A percentile compares a stretch with the other conserved stretches of the same genome.
These are phyloP conservation scores for Gynochthodes officinalis DNA, from an alignment of 257 asterid species.

Conservation along the genomic window DNA sequence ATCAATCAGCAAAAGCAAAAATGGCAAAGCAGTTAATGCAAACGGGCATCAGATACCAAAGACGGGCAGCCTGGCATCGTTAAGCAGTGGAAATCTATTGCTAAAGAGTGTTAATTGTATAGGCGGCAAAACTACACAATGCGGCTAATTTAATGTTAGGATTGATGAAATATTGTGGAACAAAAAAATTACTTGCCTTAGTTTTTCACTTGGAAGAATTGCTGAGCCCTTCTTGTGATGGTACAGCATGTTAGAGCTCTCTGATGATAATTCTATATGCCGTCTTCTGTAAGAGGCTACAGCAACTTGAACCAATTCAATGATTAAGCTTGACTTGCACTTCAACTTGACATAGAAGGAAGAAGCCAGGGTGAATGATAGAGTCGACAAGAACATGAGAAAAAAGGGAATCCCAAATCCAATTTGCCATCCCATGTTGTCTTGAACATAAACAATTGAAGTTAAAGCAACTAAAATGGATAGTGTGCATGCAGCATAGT, in stretches of 20 bases:
- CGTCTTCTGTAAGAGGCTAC: slow-evolving; percentile 61
- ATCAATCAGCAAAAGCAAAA: background rate
- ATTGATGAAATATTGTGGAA: background rate
- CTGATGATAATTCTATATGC: slow-evolving; percentile 17
- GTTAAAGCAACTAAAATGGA: slow-evolving; percentile 49
- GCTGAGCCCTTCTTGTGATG: slow-evolving; percentile 39
- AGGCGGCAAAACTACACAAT: too few species aligned
- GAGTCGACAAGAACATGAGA: slow-evolving; percentile 37
- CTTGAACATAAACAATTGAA: slow-evolving; percentile 69
- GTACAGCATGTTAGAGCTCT: slow-evolving; percentile 19
- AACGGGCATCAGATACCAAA: background rate
- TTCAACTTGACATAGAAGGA: slow-evolving; percentile 45
- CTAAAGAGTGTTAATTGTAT: background rate
- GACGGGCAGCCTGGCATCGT: background rate
- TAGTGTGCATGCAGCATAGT: slow-evolving; percentile 43
- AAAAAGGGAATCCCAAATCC: slow-evolving; percentile 62
- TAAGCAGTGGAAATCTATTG: background rate
- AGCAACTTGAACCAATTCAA: slow-evolving; percentile 46
- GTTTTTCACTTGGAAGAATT: slow-evolving; percentile 45
- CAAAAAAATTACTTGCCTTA: slow-evolving; percentile 34
- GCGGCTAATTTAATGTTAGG: background rate
- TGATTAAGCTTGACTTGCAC: slow-evolving; percentile 39
- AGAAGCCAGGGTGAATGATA: slow-evolving; percentile 49
- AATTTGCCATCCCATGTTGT: slow-evolving; percentile 61
- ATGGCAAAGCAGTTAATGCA: background rate